Base-by-base conservation (phyloP, 1,139 yeast species). In the Debaryomycetaceae sp. region DNA sequence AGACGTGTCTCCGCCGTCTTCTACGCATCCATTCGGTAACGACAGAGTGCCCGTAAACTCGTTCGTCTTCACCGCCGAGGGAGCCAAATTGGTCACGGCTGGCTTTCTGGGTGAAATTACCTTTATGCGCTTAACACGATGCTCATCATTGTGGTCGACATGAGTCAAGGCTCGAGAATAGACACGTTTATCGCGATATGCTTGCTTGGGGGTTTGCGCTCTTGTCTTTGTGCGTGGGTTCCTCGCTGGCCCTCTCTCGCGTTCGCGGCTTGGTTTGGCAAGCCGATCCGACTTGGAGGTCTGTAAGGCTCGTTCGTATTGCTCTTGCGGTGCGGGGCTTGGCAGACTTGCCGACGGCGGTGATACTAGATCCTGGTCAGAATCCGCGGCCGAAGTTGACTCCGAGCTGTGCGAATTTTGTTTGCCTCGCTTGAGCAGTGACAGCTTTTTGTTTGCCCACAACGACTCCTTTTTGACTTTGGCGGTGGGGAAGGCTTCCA, bases 401-500 rank as follows among this genome's bases (percentile, higher is more conserved):
- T 13, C 9, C 18, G 27, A 12, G 10, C 11, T 16, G 6, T 12
- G 27, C n/a, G 27, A 25, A 10, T 8, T n/a, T 24, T 18, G 5
- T 16, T 19, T 16, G 20, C 17, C n/a, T n/a, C n/a, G n/a, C 12
- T 24, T 24, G 17, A 6, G 10, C 24, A 14, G 5, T 10, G 18
- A 23, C 24, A 36, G 26, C 39, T 41, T 43, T 38, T 29, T 43
- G 37, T 44, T 53, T 10, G 41, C 43, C 77, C 74, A 67, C 22
- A 67, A 41, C 18, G 73, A 62, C 33, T 75, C 81, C 41, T 68
- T 71, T 39, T 65, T 72, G 27, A 71, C 57, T 42, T 71, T 77
- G 0, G 62, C 49, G 6, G 73, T 71, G 5, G 94, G 94, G 4
- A 64, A 61, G 4, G 73, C 64, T 39, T 76, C 86, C 31, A 83